These are phyloP conservation scores for Vigna mungo DNA, from an alignment of 306 rosid species.

Conservation along the genomic window DNA sequence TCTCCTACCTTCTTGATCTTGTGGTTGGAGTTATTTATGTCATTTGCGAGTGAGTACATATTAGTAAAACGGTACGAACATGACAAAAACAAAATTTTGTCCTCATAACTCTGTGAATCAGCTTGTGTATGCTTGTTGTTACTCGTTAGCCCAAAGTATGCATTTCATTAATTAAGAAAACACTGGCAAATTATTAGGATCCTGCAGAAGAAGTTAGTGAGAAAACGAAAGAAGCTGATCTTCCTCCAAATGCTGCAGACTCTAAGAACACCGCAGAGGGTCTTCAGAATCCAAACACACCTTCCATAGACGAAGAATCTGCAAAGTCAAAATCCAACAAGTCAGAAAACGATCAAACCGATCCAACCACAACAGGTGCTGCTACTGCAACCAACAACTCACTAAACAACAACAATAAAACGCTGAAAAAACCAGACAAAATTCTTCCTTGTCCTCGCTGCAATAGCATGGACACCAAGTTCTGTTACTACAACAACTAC, in stretches of 20 bases:
- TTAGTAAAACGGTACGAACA: no score
- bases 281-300: constrained; percentile 59
- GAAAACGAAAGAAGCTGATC: constrained; percentile 52
- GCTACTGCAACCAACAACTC: constrained; percentile 13
- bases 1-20: constrained; percentile 9
- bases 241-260: constrained; percentile 50
- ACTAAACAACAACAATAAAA: constrained; percentile 26
- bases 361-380: constrained; percentile 33
- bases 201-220: constrained; percentile 43
- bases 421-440: constrained; percentile 85
- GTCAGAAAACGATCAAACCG: constrained; percentile 58
- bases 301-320: constrained; percentile 60
- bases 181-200: constrained; percentile 60
- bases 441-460: constrained; percentile 90
- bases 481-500: constrained; percentile 94
- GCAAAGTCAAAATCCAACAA: constrained; percentile 41
- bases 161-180: constrained; percentile 37
- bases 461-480: constrained; percentile 89
- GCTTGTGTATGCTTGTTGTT: background rate
- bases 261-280: constrained; percentile 40
- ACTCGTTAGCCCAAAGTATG: background rate
- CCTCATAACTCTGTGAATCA: background rate
- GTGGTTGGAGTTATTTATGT: background rate
- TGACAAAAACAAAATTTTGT: background rate
- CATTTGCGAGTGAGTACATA: background rate